A percentile compares a stretch with the other conserved stretches of the same genome.
These are phyloP conservation scores for Emiliania huxleyi DNA, from an alignment of 78 protist species.

Conservation along the genomic window DNA sequence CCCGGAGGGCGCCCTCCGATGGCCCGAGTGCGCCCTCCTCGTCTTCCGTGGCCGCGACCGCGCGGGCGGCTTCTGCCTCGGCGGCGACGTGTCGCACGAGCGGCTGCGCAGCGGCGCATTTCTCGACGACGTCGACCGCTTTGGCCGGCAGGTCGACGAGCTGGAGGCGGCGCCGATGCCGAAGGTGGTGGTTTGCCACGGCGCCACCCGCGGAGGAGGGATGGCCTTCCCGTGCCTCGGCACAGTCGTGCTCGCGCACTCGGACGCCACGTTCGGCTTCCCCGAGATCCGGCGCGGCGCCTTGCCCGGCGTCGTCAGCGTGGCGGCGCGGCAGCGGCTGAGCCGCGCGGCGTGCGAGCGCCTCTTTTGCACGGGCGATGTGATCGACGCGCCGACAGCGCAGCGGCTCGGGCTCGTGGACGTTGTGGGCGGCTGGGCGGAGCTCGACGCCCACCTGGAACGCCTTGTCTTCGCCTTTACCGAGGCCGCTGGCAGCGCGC, in stretches of 20 bases:
- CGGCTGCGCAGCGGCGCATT: neutral
- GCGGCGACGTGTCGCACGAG: neutral
- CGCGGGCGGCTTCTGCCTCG: neutral
- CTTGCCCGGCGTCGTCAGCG: neutral
- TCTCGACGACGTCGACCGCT: neutral
- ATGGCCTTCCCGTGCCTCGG: neutral
- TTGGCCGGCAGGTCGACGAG: neutral
- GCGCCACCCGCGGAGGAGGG: neutral
- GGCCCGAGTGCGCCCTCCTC: too few species aligned
- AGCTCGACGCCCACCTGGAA: too few species aligned
- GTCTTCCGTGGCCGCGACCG: too few species aligned
- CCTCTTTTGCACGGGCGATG: neutral
- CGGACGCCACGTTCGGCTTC: neutral
- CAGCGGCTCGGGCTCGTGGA: neutral
- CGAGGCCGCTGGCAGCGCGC: too few species aligned
- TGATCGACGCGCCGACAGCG: neutral
- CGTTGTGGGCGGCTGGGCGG: too few species aligned
- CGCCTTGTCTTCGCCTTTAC: too few species aligned
- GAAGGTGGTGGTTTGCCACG: neutral
- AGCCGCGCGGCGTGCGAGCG: neutral
- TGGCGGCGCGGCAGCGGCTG: neutral
- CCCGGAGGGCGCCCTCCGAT: too few species aligned
- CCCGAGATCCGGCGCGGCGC: neutral
- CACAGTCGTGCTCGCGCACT: neutral
- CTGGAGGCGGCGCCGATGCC: neutral